Evolutionary conservation across 495 filamentous ascomycete species (phyloP).

Genomic region (Geopyxis carbonaria): DNA sequence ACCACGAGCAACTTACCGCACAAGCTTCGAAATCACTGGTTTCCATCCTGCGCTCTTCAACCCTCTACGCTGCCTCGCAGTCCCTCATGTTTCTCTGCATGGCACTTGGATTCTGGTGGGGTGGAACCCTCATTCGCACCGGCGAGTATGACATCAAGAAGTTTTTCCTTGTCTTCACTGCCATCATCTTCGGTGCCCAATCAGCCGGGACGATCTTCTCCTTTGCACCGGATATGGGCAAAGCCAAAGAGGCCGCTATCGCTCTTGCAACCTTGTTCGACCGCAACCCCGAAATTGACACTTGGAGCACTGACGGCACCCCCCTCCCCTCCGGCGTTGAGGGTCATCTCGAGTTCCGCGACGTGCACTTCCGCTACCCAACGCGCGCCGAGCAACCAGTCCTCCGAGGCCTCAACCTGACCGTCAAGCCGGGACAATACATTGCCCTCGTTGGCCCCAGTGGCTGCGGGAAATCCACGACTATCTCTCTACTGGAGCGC

Average conservation of each 20-base stretch:
- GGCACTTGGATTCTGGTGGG: slow-evolving; percentile 91
- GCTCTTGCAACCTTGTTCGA: slow-evolving; percentile 68
- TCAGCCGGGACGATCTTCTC: slow-evolving; percentile 77
- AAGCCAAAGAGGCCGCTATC: slow-evolving; percentile 62
- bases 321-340: slow-evolving; percentile 36
- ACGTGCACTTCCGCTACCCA: slow-evolving; percentile 70
- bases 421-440: slow-evolving; percentile 58
- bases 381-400: slow-evolving; percentile 66
- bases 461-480: slow-evolving; percentile 73
- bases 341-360: slow-evolving; percentile 57
- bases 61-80: slow-evolving; percentile 65
- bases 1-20: slow-evolving; percentile 45
- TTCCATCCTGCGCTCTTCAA: slow-evolving; percentile 49
- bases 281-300: slow-evolving; percentile 57
- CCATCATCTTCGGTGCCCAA: slow-evolving; percentile 68
- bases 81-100: slow-evolving; percentile 63
- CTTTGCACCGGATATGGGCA: slow-evolving; percentile 75
- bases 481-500: slow-evolving; percentile 57
- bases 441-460: slow-evolving; percentile 66
- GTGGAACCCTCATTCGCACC: slow-evolving; percentile 57
- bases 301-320: slow-evolving; percentile 61
- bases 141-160: slow-evolving; percentile 33
- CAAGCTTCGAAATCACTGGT: slow-evolving; percentile 46
- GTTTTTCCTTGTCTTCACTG: slow-evolving; percentile 56
- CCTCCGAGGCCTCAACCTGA: slow-evolving; percentile 54